Evolutionary conservation across 345 rosid species (phyloP).

Genomic region (Eucalyptus virginea): DNA sequence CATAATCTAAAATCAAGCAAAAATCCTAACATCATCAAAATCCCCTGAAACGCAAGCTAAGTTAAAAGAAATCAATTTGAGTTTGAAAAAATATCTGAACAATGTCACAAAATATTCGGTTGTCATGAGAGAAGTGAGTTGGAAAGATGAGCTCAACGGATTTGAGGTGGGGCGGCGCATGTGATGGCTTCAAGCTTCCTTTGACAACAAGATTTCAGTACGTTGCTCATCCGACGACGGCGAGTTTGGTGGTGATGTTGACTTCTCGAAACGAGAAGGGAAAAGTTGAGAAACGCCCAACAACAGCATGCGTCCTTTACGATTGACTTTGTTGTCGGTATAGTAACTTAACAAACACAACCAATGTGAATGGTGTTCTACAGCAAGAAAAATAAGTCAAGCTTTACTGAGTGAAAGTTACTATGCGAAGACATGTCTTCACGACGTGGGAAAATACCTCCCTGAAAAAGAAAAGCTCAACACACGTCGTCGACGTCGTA

Average conservation of each 20-base stretch:
- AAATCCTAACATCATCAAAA: not conserved
- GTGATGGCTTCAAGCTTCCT: not conserved
- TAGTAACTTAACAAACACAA: not conserved
- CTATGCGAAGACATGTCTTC: accelerated
- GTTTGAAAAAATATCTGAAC: too few species aligned
- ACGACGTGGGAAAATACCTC: accelerated
- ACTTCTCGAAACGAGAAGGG: not conserved
- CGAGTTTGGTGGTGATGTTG: not conserved
- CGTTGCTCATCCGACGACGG: not conserved
- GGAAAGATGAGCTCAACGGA: not conserved
- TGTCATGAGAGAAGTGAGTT: not conserved
- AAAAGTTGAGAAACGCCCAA: not conserved
- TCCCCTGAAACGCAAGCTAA: not conserved
- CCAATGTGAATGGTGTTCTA: not conserved
- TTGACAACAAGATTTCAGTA: not conserved
- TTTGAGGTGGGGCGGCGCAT: not conserved
- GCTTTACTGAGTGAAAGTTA: not conserved
- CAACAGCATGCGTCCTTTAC: not conserved
- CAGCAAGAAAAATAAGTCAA: not conserved
- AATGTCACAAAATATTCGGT: too few species aligned
- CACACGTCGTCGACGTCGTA: accelerated
- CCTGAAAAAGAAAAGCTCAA: not conserved
- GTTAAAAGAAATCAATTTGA: too few species aligned
- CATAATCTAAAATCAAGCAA: not conserved
- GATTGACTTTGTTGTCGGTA: not conserved